These are phyloP conservation scores for Westerdykella aurantiaca DNA, from an alignment of 2,329 filamentous ascomycete species.

Conservation along the genomic window DNA sequence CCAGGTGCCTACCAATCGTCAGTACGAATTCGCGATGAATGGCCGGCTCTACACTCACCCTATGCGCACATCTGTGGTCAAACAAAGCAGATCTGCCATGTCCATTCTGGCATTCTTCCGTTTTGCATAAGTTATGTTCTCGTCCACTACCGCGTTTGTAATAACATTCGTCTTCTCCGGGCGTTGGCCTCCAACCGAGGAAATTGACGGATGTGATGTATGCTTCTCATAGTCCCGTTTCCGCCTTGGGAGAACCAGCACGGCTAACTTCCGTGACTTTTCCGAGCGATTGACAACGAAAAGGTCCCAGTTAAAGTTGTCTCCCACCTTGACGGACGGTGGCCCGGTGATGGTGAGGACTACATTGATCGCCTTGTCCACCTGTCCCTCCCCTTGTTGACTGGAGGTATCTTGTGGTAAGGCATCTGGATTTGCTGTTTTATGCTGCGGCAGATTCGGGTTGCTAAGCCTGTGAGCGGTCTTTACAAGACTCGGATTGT, in stretches of 20 bases:
- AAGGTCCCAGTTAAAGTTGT: constrained; percentile 66
- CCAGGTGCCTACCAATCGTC: constrained; percentile 51
- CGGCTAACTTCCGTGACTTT: constrained; percentile 60
- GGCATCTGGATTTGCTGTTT: constrained; percentile 23
- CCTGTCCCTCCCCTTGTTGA: constrained; percentile 4
- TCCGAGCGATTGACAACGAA: constrained; percentile 69
- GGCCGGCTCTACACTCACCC: constrained; percentile 45
- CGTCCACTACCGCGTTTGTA: constrained; percentile 65
- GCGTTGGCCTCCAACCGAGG: constrained; percentile 34
- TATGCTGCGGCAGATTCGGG: constrained; percentile 16
- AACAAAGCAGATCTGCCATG: constrained; percentile 62
- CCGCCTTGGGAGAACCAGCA: constrained; percentile 62
- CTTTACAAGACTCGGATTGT: constrained; percentile 38
- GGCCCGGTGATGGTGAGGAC: constrained; percentile 70
- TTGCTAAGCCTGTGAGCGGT: constrained; percentile 27
- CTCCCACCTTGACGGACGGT: constrained; percentile 53
- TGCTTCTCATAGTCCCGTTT: constrained; percentile 47
- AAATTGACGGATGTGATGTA: constrained; percentile 38
- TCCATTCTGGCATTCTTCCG: constrained; percentile 61
- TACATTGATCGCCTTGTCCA: constrained; percentile 51
- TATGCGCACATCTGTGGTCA: constrained; percentile 68
- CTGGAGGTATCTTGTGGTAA: constrained; percentile 20
- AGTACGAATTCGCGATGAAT: constrained; percentile 4
- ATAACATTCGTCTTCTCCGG: constrained; percentile 35
- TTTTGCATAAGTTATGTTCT: constrained; percentile 65